Evolutionary conservation across 2,329 filamentous ascomycete species (phyloP), one percentile per base, ranked within the genome.

Genomic region (Xylariaceae sp.): DNA sequence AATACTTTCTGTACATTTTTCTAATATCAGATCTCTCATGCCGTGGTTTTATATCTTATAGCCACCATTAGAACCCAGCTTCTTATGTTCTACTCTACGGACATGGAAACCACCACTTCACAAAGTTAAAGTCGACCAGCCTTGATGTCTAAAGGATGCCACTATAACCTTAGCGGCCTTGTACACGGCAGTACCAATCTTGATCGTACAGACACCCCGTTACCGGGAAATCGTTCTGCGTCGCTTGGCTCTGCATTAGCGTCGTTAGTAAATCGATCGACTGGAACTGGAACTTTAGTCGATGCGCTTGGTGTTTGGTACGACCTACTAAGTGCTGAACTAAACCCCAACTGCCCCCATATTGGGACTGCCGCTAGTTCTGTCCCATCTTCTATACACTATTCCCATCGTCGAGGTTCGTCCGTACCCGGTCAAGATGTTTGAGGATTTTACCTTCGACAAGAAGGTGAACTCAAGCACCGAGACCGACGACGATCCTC

Each of bases 381-480:
- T 7, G 42, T 37, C 20, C 21, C 23, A 44, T 23, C 14, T 23
- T 45, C 49, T 46, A 46, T 51, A 40, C 20, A 43, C 12, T 50
- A 2, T 40, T 45, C 14, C 40, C 19, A 6, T 21, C 37, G 18
- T 37, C 32, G 32, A 37, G 14, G 14, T 10, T 37, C 32, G 32
- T 37, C 32, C 14, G 32, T 16, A 43, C 48, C 44, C 43, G 32
- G 51, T 40, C 52, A 55, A 57, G 50, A 67, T 68, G 66, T 64
- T 63, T 52, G 62, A 62, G 54, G 47, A 62, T 47, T 65, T 67
- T 57, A 60, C 59, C 60, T 61, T 65, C 59, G 48, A 43, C 44
- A 54, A 55, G 57, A 65, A 63, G 63, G 56, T 60, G 48, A 58
- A 64, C 54, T 65, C 61, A 59, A 60, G 56, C 53, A 63, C 57